Base-by-base conservation (phyloP, 495 filamentous ascomycete species). In the Daldinia caldariorum region DNA sequence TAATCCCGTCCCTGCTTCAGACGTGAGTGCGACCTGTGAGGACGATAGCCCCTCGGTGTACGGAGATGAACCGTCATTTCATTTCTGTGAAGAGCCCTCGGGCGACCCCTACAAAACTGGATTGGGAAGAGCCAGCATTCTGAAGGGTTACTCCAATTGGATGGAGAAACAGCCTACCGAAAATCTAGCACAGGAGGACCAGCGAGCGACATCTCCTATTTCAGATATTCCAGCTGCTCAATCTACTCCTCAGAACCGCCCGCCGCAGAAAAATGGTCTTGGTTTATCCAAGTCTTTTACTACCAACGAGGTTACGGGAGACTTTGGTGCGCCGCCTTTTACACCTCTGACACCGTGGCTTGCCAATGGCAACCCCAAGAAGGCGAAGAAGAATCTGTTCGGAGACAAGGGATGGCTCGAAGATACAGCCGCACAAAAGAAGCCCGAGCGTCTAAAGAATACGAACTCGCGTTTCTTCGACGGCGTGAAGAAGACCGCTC, bases 351-450 rank as follows among this genome's bases (percentile, higher is more conserved):
- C 73, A 4, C 76, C 73, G 4, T 76, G 54, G 16, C 45, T 74
- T 50, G 66, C 67, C 64, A 26, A 14, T 9, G 55, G 32, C 14
- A 50, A 37, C n/a, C 53, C 39, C 0, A 59, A 59, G 34, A 72
- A 60, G 34, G 54, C 47, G 2, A 47, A 49, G 47, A 85, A 84
- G 78, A 79, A 75, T 4, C 31, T 85, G 55, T 76, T 84, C 35
- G 82, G 83, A 10, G 71, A 83, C 16, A 76, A 80, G n/a, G 83
- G 83, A 18, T 84, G 81, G 81, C 77, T 85, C 1, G 83, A 83
- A 65, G 74, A 75, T 18, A 84, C 82, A 0, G 77, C 77, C 1
- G 71, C 72, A 5, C 61, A 66, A 26, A 61, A 72, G 45, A 72
- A 70, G 29, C 53, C 61, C 0, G 71, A 71, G 13, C 64, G 65